phyloP scores from a whole-genome alignment of 139 green algal genomes.

The Coelastrella sp. region DNA sequence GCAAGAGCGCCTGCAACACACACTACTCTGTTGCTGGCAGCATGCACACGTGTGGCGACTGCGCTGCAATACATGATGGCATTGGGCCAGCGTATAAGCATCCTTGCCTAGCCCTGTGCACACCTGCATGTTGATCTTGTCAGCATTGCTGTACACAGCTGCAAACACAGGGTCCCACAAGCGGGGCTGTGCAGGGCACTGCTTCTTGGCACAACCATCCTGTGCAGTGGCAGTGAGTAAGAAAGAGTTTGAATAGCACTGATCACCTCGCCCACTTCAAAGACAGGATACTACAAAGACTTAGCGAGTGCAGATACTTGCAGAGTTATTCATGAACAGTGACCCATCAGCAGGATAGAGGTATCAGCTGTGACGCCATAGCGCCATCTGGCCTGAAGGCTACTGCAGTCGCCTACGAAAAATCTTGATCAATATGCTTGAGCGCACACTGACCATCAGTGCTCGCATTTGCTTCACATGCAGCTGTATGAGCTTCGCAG shows the following conservation, averaged over 20 bases:
- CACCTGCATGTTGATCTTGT: conserved; percentile 27
- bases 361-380: background rate
- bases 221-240: background rate
- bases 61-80: background rate
- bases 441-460: background rate
- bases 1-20: too few relatives aligned
- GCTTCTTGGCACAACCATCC: background rate
- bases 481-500: background rate
- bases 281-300: background rate
- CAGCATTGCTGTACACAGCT: background rate
- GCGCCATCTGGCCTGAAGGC: background rate
- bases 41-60: background rate
- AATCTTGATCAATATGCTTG: too few relatives aligned
- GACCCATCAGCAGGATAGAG: too few relatives aligned
- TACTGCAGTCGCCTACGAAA: background rate
- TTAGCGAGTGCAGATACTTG: background rate
- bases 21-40: too few relatives aligned
- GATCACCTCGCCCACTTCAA: too few relatives aligned
- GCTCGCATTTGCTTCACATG: conserved; percentile 11
- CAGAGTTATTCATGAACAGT: too few relatives aligned
- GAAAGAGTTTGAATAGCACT: background rate
- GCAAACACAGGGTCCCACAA: conserved; percentile 3
- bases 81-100: too few relatives aligned
- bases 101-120: background rate
- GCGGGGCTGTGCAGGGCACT: background rate